Conservation (phyloP, 2,329 filamentous ascomycete species). For the Colletotrichum cuscutae region DNA sequence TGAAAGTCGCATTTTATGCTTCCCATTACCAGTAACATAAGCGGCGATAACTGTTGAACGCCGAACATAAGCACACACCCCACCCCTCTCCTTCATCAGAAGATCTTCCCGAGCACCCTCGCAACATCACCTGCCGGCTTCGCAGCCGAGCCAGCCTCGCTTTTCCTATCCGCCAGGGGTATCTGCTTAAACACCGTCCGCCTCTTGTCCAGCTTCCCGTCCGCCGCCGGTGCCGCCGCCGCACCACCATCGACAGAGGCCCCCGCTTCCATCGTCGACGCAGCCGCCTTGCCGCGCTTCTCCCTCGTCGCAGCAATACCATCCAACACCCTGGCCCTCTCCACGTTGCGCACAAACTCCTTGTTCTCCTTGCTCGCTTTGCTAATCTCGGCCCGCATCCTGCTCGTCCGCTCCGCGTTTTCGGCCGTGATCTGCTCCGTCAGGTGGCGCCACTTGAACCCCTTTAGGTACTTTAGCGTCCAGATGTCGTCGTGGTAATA, state of each 20-base stretch:
- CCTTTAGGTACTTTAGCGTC: slow-evolving; percentile 83
- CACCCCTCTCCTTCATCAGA: slow-evolving; percentile 49
- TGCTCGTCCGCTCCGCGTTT: slow-evolving; percentile 80
- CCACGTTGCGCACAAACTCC: slow-evolving; percentile 82
- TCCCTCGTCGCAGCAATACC: slow-evolving; percentile 74
- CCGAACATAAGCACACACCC: not conserved
- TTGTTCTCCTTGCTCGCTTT: slow-evolving; percentile 83
- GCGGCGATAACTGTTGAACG: not conserved
- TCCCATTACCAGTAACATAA: not conserved
- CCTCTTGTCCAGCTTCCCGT: slow-evolving; percentile 42
- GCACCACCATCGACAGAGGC: slow-evolving; percentile 34
- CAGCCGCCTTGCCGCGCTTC: slow-evolving; percentile 50
- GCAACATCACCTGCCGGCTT: slow-evolving; percentile 67
- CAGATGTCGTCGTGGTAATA: slow-evolving; percentile 90
- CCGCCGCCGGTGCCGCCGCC: slow-evolving; percentile 4
- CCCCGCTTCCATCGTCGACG: slow-evolving; percentile 36
- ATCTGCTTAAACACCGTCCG: slow-evolving; percentile 75
- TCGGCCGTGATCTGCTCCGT: slow-evolving; percentile 85
- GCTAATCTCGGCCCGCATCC: slow-evolving; percentile 81
- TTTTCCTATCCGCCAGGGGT: slow-evolving; percentile 63
- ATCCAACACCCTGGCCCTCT: slow-evolving; percentile 82
- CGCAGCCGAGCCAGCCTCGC: slow-evolving; percentile 54
- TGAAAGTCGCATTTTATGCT: not conserved
- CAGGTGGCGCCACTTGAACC: slow-evolving; percentile 83
- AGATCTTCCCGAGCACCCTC: slow-evolving; percentile 73